Percentiles rank a stretch among this genome's conserved stretches.
Evolutionary conservation across 352 stramenopile genomes (phyloP).

Genomic region (Phytophthora cryptogea): DNA sequence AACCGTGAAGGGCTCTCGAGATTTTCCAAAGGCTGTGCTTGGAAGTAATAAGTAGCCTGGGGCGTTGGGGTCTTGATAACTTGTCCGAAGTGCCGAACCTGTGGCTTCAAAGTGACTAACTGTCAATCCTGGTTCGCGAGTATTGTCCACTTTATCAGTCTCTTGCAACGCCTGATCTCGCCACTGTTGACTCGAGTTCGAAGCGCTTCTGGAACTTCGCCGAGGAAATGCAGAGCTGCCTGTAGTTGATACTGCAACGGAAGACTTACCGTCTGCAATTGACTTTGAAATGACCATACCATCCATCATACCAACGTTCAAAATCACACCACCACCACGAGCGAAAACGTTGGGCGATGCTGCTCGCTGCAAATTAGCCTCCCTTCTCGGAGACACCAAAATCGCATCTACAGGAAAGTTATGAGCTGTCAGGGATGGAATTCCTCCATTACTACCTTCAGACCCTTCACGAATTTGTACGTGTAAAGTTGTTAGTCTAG

Average conservation of each 20-base stretch:
- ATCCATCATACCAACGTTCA: conserved; percentile 35
- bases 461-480: not conserved
- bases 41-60: conserved; percentile 17
- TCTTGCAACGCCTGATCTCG: conserved; percentile 23
- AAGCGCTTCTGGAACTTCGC: conserved; percentile 27
- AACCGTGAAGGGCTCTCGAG: conserved; percentile 25
- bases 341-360: conserved; percentile 18
- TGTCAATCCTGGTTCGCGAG: conserved; percentile 15
- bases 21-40: conserved; percentile 8
- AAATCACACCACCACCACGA: conserved; percentile 25
- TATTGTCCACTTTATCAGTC: conserved; percentile 19
- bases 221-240: conserved; percentile 20
- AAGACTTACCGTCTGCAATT: conserved; percentile 14
- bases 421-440: not conserved
- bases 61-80: conserved; percentile 16
- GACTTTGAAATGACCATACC: conserved; percentile 20
- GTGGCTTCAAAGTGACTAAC: conserved; percentile 26
- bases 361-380: conserved; percentile 8
- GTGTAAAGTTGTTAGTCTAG: not conserved
- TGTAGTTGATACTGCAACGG: conserved; percentile 6
- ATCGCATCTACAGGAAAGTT: conserved; percentile 8
- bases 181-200: conserved; percentile 23
- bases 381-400: conserved; percentile 17
- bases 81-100: conserved; percentile 12
- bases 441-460: not conserved